A percentile compares a stretch with the other conserved stretches of the same genome.
phyloP scores from a whole-genome alignment of 495 filamentous ascomycete species.

The Lasiosphaeria miniovina region DNA sequence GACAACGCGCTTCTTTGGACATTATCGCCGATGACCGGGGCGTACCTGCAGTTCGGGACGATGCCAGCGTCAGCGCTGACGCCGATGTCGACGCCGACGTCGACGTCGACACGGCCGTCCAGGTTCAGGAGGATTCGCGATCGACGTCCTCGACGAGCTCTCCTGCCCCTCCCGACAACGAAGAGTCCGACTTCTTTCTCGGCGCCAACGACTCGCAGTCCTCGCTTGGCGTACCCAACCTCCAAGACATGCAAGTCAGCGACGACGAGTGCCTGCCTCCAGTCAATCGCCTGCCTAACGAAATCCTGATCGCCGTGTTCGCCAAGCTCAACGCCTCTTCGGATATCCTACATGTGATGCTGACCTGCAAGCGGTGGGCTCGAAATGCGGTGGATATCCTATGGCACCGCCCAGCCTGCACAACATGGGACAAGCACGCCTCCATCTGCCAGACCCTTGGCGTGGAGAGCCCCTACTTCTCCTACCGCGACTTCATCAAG shows the following conservation, averaged over 20 bases:
- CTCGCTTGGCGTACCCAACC: slow-evolving; percentile 74
- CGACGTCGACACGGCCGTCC: slow-evolving; percentile 10
- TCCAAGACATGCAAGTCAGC: slow-evolving; percentile 64
- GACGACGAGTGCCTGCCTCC: slow-evolving; percentile 66
- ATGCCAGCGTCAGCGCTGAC: slow-evolving; percentile 1
- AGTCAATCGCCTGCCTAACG: slow-evolving; percentile 81
- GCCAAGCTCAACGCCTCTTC: slow-evolving; percentile 68
- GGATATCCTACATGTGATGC: slow-evolving; percentile 84
- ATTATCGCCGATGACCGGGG: slow-evolving; percentile 38
- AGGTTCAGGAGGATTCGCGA: slow-evolving; percentile 29
- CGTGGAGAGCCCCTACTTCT: slow-evolving; percentile 67
- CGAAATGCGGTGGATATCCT: slow-evolving; percentile 87
- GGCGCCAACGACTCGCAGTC: slow-evolving; percentile 87
- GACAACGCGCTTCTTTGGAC: slow-evolving; percentile 41
- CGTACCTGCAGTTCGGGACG: slow-evolving; percentile 2
- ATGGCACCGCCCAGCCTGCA: slow-evolving; percentile 92
- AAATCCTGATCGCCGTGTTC: slow-evolving; percentile 92
- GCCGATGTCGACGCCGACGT: slow-evolving; percentile 5
- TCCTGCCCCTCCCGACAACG: slow-evolving; percentile 70
- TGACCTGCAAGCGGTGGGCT: slow-evolving; percentile 90
- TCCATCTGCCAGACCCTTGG: slow-evolving; percentile 75
- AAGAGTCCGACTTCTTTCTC: slow-evolving; percentile 90
- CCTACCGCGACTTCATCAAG: slow-evolving; percentile 83
- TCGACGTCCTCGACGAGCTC: slow-evolving; percentile 79
- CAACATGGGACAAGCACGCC: slow-evolving; percentile 73